Percentiles rank a stretch among this genome's conserved stretches.
These are phyloP conservation scores for Leptosphaerulina australis DNA, from an alignment of 2,329 filamentous ascomycete genomes.

Conservation along the genomic window DNA sequence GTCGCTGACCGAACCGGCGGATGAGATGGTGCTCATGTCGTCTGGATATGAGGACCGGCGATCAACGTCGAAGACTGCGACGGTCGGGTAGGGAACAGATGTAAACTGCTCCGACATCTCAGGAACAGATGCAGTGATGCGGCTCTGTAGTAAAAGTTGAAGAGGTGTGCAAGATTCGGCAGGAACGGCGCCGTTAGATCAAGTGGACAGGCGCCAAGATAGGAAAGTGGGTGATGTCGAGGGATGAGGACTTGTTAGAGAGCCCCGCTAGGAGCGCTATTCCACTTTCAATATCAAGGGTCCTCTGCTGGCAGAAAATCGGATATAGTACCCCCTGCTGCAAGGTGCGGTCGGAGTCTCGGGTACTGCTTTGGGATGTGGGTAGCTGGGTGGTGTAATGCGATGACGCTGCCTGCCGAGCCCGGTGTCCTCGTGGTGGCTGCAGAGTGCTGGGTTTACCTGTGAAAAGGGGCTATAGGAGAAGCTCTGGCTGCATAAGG, in stretches of 20 bases:
- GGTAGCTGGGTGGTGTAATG: slow-evolving; percentile 15
- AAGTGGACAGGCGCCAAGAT: slow-evolving; percentile 34
- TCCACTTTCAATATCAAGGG: slow-evolving; percentile 25
- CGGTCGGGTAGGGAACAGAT: slow-evolving; percentile 37
- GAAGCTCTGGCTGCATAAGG: not conserved
- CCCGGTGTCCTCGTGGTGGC: slow-evolving; percentile 21
- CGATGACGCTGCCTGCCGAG: slow-evolving; percentile 16
- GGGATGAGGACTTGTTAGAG: slow-evolving; percentile 27
- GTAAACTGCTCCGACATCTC: slow-evolving; percentile 29
- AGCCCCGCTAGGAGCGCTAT: slow-evolving; percentile 22
- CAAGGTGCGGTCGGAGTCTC: slow-evolving; percentile 18
- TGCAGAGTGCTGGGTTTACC: slow-evolving; percentile 5
- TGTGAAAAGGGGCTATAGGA: not conserved
- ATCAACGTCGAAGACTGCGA: slow-evolving; percentile 26
- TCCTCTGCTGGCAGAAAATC: slow-evolving; percentile 26
- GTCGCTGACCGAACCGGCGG: slow-evolving; percentile 53
- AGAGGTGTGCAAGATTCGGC: slow-evolving; percentile 23
- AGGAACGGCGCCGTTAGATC: slow-evolving; percentile 30
- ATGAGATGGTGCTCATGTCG: slow-evolving; percentile 49
- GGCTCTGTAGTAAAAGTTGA: slow-evolving; percentile 26
- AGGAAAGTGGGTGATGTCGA: slow-evolving; percentile 30
- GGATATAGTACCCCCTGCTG: slow-evolving; percentile 26
- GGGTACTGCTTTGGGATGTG: slow-evolving; percentile 21
- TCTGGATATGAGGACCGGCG: slow-evolving; percentile 37
- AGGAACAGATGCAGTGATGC: slow-evolving; percentile 19